These are phyloP conservation scores for Aspergillus cejpii DNA, from an alignment of 2,329 filamentous ascomycete genomes.

Conservation along the genomic window DNA sequence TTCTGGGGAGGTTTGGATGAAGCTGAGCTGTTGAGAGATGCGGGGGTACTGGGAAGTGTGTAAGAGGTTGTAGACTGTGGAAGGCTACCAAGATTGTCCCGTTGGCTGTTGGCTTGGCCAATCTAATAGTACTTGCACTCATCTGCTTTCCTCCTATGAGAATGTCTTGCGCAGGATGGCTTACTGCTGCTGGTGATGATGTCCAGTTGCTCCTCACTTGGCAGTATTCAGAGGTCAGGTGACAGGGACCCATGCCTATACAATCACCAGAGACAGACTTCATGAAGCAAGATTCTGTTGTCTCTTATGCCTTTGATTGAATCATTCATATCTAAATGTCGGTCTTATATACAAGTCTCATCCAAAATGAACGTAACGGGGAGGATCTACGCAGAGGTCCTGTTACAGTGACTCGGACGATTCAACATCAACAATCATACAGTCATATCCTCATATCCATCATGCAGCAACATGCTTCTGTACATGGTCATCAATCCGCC, in stretches of 20 bases:
- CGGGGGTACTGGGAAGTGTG: background rate
- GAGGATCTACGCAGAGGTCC: too few species aligned
- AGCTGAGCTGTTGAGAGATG: background rate
- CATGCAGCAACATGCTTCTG: conserved; percentile 15
- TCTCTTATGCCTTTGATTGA: too few species aligned
- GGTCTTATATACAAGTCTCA: too few species aligned
- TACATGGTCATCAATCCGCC: conserved; percentile 29
- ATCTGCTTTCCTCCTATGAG: background rate
- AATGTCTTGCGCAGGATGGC: background rate
- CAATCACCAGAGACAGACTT: background rate
- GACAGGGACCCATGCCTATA: background rate
- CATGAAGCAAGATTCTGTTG: background rate
- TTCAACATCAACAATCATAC: background rate
- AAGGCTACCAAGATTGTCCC: background rate
- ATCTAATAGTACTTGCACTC: background rate
- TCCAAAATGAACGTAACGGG: too few species aligned
- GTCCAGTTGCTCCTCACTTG: background rate
- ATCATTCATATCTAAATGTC: too few species aligned
- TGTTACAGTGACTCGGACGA: background rate
- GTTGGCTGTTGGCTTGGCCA: background rate
- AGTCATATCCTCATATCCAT: background rate
- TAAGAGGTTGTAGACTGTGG: background rate
- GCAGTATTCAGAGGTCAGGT: background rate
- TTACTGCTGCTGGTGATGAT: background rate
- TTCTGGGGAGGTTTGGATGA: background rate